phyloP scores from a whole-genome alignment of 345 rosid species.

The Brassica juncea region DNA sequence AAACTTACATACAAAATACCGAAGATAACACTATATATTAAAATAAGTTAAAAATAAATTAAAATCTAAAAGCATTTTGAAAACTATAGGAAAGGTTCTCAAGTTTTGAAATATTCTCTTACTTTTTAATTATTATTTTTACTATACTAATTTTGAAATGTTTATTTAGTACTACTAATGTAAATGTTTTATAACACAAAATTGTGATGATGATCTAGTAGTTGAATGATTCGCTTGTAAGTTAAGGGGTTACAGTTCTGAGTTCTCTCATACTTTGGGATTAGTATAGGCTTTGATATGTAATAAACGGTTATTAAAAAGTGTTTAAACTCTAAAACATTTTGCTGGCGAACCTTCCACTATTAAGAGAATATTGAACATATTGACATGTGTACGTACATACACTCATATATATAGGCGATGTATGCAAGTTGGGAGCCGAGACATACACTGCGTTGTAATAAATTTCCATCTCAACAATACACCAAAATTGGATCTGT shows the following conservation, averaged over 20 bases:
- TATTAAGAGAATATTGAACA: not conserved
- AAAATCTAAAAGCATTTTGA: not conserved
- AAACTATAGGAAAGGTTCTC: not conserved
- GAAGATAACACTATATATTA: too few relatives aligned
- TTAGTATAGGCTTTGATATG: not conserved
- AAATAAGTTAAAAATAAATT: too few relatives aligned
- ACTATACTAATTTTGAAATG: not conserved
- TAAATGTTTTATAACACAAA: not conserved
- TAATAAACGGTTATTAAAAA: not conserved
- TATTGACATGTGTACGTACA: not conserved
- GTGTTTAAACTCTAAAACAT: not conserved
- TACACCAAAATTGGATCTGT: constrained; percentile 77
- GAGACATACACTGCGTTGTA: constrained; percentile 54
- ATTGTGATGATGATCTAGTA: not conserved
- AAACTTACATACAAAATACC: too few relatives aligned
- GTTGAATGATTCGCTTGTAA: not conserved
- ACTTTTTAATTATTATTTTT: not conserved
- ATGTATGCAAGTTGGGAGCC: constrained; percentile 89
- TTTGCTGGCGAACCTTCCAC: not conserved
- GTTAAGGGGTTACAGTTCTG: not conserved
- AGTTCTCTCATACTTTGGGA: not conserved
- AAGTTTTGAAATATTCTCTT: not conserved
- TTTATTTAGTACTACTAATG: not conserved
- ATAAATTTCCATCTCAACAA: constrained; percentile 66
- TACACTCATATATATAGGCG: constrained; percentile 48